These are phyloP conservation scores for Sporothrix pseudoabietina DNA, from an alignment of 2,329 filamentous ascomycete genomes.

Conservation along the genomic window DNA sequence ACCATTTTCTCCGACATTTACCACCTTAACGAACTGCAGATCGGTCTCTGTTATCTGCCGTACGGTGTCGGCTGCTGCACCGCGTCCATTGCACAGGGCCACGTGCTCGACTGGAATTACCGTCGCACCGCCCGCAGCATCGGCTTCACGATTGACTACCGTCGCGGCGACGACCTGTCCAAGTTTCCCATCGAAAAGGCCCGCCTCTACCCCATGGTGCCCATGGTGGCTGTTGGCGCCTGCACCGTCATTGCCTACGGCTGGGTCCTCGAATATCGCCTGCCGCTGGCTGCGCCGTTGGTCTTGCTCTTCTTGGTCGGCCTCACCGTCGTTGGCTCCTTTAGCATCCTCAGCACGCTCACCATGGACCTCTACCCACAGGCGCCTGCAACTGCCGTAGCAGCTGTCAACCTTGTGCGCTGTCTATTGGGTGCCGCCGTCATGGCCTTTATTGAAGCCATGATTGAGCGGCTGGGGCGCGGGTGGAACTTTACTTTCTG, in stretches of 20 bases:
- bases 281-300: slow-evolving; percentile 57
- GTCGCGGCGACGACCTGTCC: slow-evolving; percentile 55
- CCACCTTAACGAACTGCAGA: slow-evolving; percentile 52
- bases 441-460: slow-evolving; percentile 61
- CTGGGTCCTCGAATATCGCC: slow-evolving; percentile 50
- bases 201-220: slow-evolving; percentile 57
- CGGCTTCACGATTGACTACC: slow-evolving; percentile 62
- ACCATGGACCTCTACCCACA: slow-evolving; percentile 65
- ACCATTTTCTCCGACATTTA: slow-evolving; percentile 57
- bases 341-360: slow-evolving; percentile 64
- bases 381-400: slow-evolving; percentile 63
- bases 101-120: slow-evolving; percentile 68
- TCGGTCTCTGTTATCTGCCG: slow-evolving; percentile 59
- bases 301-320: slow-evolving; percentile 61
- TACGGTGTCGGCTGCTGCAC: slow-evolving; percentile 55
- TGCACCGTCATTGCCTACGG: slow-evolving; percentile 58
- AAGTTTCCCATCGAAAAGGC: slow-evolving; percentile 59
- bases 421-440: slow-evolving; percentile 62
- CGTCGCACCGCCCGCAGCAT: slow-evolving; percentile 63
- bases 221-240: slow-evolving; percentile 57
- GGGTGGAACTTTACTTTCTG: slow-evolving; percentile 67
- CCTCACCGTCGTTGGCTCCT: slow-evolving; percentile 61
- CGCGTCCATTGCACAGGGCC: slow-evolving; percentile 58
- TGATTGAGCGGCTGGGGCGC: slow-evolving; percentile 59
- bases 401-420: slow-evolving; percentile 65